These are phyloP conservation scores for Penicillium griseofulvum DNA, from an alignment of 2,329 filamentous ascomycete species.

Conservation along the genomic window DNA sequence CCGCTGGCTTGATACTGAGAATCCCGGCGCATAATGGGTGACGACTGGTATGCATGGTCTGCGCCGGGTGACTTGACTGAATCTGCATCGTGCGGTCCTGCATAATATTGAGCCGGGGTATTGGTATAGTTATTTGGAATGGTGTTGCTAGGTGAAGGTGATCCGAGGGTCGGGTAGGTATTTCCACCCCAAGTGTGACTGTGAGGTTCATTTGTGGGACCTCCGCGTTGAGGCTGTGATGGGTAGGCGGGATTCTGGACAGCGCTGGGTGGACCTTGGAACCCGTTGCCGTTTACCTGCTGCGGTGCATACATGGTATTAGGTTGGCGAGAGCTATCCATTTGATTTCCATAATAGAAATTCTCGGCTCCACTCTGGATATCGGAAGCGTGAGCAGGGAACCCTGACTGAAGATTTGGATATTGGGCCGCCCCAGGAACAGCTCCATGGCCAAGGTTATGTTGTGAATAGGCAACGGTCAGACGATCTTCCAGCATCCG, in stretches of 20 bases:
- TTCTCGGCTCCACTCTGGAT: slow-evolving; percentile 21
- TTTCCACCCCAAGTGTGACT: slow-evolving; percentile 15
- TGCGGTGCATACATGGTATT: slow-evolving; percentile 15
- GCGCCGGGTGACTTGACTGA: slow-evolving; percentile 8
- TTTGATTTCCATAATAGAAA: slow-evolving; percentile 22
- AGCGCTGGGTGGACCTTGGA: slow-evolving; percentile 9
- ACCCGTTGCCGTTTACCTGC: slow-evolving; percentile 8
- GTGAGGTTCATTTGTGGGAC: slow-evolving; percentile 11
- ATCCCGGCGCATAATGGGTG: slow-evolving; percentile 18
- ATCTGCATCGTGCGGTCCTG: slow-evolving; percentile 14
- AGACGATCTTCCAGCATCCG: slow-evolving; percentile 95
- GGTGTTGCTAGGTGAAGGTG: slow-evolving; percentile 14
- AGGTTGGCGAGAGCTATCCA: slow-evolving; percentile 12
- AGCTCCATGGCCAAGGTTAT: slow-evolving; percentile 62
- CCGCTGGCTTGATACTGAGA: slow-evolving; percentile 23
- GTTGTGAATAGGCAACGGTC: slow-evolving; percentile 86
- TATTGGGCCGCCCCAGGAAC: slow-evolving; percentile 20
- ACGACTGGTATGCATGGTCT: slow-evolving; percentile 19
- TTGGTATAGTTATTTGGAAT: slow-evolving; percentile 9
- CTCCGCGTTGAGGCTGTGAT: slow-evolving; percentile 11
- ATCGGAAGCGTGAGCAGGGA: slow-evolving; percentile 13
- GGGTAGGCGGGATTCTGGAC: slow-evolving; percentile 13
- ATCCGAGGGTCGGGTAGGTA: slow-evolving; percentile 21
- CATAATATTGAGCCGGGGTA: slow-evolving; percentile 17
- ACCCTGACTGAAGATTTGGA: slow-evolving; percentile 17